phyloP scores from a whole-genome alignment of 1,284 basidiomycete species.

The Sutorius eximius region DNA sequence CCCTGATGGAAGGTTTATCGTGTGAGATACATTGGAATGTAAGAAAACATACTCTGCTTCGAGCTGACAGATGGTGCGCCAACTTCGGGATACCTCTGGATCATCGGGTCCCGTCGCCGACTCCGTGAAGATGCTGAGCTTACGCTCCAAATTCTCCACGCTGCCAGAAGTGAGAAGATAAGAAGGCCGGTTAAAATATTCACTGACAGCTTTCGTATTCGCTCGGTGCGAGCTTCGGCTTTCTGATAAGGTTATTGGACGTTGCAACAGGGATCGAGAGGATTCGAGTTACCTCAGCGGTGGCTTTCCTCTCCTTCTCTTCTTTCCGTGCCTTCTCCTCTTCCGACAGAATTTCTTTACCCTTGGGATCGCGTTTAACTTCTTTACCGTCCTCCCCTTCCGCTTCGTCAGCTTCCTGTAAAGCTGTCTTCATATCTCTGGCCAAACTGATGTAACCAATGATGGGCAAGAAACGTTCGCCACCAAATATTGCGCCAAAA shows the following conservation, averaged over 20 bases:
- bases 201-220: constrained; percentile 71
- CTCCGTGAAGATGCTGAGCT: constrained; percentile 91
- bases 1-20: constrained; percentile 42
- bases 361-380: constrained; percentile 61
- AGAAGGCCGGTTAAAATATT: neutral
- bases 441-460: constrained; percentile 85
- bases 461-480: constrained; percentile 80
- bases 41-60: constrained; percentile 72
- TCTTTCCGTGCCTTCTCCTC: constrained; percentile 83
- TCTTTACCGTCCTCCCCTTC: constrained; percentile 52
- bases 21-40: neutral
- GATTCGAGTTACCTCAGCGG: constrained; percentile 58
- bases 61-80: constrained; percentile 75
- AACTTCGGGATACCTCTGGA: constrained; percentile 65
- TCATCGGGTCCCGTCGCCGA: constrained; percentile 78
- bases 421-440: constrained; percentile 95
- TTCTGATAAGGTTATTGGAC: constrained; percentile 49
- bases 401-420: constrained; percentile 88
- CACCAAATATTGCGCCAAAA: constrained; percentile 92
- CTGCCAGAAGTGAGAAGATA: constrained; percentile 16
- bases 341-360: constrained; percentile 69
- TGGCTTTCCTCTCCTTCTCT: constrained; percentile 68
- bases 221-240: constrained; percentile 75
- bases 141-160: constrained; percentile 81
- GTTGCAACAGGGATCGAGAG: constrained; percentile 5